Base-by-base conservation (phyloP, 2,329 filamentous ascomycete species). In the Fusarium albidum region DNA sequence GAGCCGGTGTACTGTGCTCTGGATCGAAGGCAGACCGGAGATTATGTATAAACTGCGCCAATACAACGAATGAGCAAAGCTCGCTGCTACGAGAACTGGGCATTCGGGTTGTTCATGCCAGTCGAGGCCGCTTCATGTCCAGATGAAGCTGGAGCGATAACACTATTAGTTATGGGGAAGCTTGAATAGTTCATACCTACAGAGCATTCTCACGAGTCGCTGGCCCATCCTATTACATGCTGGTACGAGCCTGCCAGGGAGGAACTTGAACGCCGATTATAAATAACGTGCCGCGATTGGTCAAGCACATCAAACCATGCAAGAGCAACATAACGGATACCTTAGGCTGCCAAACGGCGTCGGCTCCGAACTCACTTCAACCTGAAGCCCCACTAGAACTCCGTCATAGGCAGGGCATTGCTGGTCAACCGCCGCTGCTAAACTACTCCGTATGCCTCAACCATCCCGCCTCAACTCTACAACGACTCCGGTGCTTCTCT, bases 391-490 rank as follows among this genome's bases (percentile, higher is more conserved):
- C 68, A 69, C 68, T 26, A 53, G 26, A 34, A 39, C 55, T 63
- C 56, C 65, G 61, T 68, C 64, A 64, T 67, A 60, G 44, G 50
- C 66, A 60, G 44, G 50, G 31, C 53, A 43, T 32, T 45, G 48
- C 40, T 42, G 28, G 43, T 53, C 56, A 59, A 50, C 59, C 48
- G 63, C 34, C 26, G 43, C 49, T 57, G 46, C 28, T 52, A 38
- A 59, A 64, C 64, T 72, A n/a, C n/a, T n/a, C n/a, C n/a, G n/a
- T n/a, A 78, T 77, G 75, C 73, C 73, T 75, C 77, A 71, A 71
- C 76, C 65, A 66, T 65, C 69, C 63, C 66, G 71, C 64, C 68
- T 67, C 53, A 73, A 65, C 59, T 70, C 68, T 56, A 72, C 66
- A 55, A 76, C 72, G 35, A 81, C 78, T 35, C 52, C 63, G 7